These are phyloP conservation scores for Botrytis sinoallii DNA, from an alignment of 2,329 filamentous ascomycete genomes.

Conservation along the genomic window DNA sequence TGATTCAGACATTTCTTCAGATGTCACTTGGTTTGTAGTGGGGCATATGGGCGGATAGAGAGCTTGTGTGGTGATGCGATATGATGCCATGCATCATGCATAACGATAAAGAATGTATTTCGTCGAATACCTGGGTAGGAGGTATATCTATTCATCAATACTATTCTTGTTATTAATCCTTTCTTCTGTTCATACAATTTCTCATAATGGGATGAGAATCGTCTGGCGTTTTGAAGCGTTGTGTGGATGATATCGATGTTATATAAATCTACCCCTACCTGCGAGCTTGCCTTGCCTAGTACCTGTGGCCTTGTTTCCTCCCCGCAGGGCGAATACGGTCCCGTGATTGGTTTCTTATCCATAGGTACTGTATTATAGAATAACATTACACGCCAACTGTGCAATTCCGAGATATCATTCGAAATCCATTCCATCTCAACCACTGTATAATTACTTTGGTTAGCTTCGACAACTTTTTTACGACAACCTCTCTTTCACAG, in stretches of 20 bases:
- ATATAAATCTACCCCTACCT: not conserved
- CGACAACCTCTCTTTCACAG: not conserved
- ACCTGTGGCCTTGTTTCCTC: not conserved
- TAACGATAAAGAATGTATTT: not conserved
- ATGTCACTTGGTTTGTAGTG: not conserved
- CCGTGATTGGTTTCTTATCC: not conserved
- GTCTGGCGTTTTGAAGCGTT: not conserved
- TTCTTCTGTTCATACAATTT: not conserved
- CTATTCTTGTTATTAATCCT: not conserved
- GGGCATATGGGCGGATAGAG: not conserved
- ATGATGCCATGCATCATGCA: not conserved
- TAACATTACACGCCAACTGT: slow-evolving; percentile 5
- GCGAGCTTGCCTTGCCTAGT: not conserved
- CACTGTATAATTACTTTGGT: not conserved
- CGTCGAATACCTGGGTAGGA: not conserved
- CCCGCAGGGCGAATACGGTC: not conserved
- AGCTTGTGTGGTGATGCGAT: not conserved
- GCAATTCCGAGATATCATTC: not conserved
- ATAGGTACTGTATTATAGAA: not conserved
- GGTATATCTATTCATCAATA: not conserved
- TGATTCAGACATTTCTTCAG: not conserved
- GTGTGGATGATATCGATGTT: not conserved
- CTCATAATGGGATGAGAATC: not conserved
- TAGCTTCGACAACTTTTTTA: not conserved
- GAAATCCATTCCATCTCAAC: not conserved